Evolutionary conservation across 192 early-diverging fungal genomes (phyloP).

Genomic region (Backusella parvicylindrica): DNA sequence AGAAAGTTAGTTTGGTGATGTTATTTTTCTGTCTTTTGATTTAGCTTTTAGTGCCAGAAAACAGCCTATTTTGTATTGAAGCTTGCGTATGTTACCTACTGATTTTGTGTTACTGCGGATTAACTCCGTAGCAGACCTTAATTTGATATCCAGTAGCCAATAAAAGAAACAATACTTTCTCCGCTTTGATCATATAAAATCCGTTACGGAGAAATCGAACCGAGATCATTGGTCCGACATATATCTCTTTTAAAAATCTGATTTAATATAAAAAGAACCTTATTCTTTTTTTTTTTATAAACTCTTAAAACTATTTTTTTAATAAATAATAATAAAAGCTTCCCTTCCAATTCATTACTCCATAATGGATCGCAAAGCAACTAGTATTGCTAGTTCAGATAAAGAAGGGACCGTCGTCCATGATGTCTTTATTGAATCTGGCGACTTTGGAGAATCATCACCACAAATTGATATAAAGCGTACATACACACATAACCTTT

Average conservation of each 20-base stretch:
- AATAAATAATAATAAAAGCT: not conserved
- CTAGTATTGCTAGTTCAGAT: not conserved
- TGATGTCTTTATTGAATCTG: not conserved
- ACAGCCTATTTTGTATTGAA: not conserved
- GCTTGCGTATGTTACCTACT: not conserved
- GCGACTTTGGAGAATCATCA: not conserved
- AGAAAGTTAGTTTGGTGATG: not conserved
- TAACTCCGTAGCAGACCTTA: not conserved
- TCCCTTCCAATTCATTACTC: not conserved
- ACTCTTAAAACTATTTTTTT: not conserved
- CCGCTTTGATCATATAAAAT: not conserved
- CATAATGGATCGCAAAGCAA: not conserved
- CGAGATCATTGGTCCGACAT: not conserved
- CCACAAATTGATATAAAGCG: not conserved
- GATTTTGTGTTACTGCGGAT: not conserved
- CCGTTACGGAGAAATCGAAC: not conserved
- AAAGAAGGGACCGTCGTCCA: not conserved
- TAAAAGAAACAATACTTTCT: not conserved
- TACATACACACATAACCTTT: not conserved
- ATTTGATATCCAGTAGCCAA: not conserved
- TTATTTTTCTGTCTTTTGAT: not conserved
- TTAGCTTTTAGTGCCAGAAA: too few species aligned
- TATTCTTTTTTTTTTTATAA: not conserved
- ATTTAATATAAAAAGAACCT: not conserved
- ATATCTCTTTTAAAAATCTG: not conserved